Percentiles rank a stretch among this genome's conserved stretches.
Evolutionary conservation across 495 filamentous ascomycete genomes (phyloP).

Genomic region (Penicillium longicatenatum): DNA sequence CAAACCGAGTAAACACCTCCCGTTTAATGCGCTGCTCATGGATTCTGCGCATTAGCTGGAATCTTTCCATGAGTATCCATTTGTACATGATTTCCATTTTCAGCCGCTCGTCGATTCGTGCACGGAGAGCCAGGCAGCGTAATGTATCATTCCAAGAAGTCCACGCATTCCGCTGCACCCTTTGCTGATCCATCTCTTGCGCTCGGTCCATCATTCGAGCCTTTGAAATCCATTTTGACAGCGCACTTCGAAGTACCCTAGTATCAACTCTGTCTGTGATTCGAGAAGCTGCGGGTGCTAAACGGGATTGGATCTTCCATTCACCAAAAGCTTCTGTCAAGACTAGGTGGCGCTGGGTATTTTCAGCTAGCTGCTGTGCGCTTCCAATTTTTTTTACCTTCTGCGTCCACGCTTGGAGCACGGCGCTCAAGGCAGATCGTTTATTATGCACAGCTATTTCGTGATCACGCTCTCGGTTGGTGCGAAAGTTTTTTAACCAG

Average conservation of each 20-base stretch:
- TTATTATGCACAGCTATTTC: constrained; percentile 40
- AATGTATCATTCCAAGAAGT: constrained; percentile 68
- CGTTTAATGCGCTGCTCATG: constrained; percentile 52
- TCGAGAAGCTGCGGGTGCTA: constrained; percentile 50
- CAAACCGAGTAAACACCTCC: constrained; percentile 45
- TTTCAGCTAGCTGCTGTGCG: constrained; percentile 35
- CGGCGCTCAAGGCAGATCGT: constrained; percentile 26
- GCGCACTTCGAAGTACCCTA: constrained; percentile 50
- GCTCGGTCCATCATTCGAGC: constrained; percentile 55
- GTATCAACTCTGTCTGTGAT: constrained; percentile 48
- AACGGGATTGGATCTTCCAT: constrained; percentile 45
- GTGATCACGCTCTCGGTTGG: constrained; percentile 43
- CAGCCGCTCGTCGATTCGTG: constrained; percentile 59
- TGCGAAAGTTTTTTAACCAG: constrained; percentile 49
- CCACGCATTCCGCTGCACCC: constrained; percentile 60
- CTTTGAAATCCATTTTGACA: constrained; percentile 55
- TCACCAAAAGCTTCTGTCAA: constrained; percentile 34
- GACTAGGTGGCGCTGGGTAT: constrained; percentile 32
- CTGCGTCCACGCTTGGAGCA: constrained; percentile 36
- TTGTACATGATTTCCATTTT: constrained; percentile 62
- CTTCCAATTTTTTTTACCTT: constrained; percentile 30
- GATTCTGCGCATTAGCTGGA: constrained; percentile 53
- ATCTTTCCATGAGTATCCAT: constrained; percentile 62
- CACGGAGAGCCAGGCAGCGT: constrained; percentile 54
- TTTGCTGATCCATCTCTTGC: constrained; percentile 50